These are phyloP conservation scores for Misopates orontium DNA, from an alignment of 257 asterid genomes.

Conservation along the genomic window DNA sequence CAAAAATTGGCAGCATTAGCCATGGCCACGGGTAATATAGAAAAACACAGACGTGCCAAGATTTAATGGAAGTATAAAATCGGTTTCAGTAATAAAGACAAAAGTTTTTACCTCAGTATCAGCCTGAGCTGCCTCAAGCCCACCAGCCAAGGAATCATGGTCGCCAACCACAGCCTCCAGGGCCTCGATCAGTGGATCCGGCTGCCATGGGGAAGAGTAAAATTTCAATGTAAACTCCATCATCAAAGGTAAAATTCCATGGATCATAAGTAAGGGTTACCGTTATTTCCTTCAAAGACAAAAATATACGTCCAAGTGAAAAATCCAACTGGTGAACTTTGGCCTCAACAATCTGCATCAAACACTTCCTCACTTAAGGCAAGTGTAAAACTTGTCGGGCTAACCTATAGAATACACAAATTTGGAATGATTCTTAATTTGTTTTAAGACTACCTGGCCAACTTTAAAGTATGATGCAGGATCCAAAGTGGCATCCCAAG, in stretches of 20 bases:
- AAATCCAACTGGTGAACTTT: constrained; percentile 92
- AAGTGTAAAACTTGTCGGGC: not conserved
- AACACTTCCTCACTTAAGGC: constrained; percentile 14
- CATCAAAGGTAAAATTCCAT: constrained; percentile 14
- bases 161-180: constrained; percentile 91
- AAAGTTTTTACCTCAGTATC: constrained; percentile 58
- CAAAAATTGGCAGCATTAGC: not conserved
- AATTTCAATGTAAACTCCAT: constrained; percentile 18
- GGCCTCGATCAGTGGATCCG: constrained; percentile 84
- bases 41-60: not conserved
- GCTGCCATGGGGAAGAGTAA: constrained; percentile 49
- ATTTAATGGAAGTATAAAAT: constrained; percentile 7
- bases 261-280: constrained; percentile 38
- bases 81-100: constrained; percentile 11
- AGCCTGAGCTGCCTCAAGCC: constrained; percentile 66
- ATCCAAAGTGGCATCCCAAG: constrained; percentile 94
- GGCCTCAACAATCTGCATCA: constrained; percentile 79
- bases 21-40: not conserved
- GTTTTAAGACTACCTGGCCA: constrained; percentile 67
- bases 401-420: not conserved
- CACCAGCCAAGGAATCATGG: constrained; percentile 50
- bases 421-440: not conserved
- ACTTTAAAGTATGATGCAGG: constrained; percentile 78
- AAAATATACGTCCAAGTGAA: constrained; percentile 79
- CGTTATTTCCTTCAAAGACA: constrained; percentile 82